Evolutionary conservation across 2,329 filamentous ascomycete species (phyloP).

Genomic region (Arthrobotrys conoides): DNA sequence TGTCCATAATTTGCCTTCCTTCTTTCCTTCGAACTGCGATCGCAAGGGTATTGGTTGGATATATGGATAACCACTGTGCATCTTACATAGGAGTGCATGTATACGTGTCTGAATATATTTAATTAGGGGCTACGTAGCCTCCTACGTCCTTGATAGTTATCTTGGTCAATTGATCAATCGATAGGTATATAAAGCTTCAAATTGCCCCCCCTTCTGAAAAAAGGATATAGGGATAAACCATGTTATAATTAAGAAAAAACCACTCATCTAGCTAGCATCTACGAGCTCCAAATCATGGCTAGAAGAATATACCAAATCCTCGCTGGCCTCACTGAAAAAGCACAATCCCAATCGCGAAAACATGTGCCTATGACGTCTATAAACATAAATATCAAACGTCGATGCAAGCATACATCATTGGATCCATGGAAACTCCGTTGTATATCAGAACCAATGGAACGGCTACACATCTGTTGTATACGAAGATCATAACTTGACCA

Average conservation of each 20-base stretch:
- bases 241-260: no score
- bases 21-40: neutral
- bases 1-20: neutral
- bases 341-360: neutral
- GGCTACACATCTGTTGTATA: neutral
- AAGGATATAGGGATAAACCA: neutral
- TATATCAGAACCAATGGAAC: neutral
- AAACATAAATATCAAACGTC: neutral
- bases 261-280: no score
- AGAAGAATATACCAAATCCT: neutral
- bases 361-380: neutral
- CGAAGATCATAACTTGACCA: neutral
- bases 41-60: constrained; percentile 11
- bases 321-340: neutral
- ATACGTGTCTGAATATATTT: neutral
- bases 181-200: neutral
- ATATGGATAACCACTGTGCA: neutral
- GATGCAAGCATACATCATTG: neutral
- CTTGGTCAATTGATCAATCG: no score
- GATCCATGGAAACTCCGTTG: neutral
- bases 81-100: neutral
- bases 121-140: neutral
- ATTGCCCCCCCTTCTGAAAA: neutral
- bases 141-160: neutral
- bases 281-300: no score